phyloP scores from a whole-genome alignment of 176 grass and related monocot species.

The Paspalum notatum region DNA sequence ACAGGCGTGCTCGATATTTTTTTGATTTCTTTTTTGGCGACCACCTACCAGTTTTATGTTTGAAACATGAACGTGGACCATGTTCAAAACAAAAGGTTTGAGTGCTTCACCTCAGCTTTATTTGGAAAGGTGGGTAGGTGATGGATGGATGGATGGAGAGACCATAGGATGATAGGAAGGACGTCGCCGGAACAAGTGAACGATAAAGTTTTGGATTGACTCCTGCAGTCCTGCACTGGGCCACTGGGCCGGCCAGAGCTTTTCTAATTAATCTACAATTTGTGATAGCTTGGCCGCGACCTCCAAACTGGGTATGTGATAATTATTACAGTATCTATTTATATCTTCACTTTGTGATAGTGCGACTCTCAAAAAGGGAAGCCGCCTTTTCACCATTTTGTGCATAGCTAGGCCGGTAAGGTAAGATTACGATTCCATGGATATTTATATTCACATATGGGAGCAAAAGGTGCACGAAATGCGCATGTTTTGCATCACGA shows the following conservation, averaged over 20 bases:
- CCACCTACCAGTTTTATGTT: background rate
- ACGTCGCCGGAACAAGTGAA: background rate
- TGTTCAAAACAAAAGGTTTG: background rate
- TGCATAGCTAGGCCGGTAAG: too few relatives aligned
- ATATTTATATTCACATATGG: too few relatives aligned
- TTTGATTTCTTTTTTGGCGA: background rate
- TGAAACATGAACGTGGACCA: background rate
- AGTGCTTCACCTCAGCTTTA: background rate
- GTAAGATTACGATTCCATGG: too few relatives aligned
- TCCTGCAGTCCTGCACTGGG: background rate
- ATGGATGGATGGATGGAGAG: background rate
- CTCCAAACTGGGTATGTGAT: background rate
- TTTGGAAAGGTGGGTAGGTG: slow-evolving; percentile 8
- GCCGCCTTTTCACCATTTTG: too few relatives aligned
- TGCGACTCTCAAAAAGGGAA: too few relatives aligned
- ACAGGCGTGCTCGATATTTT: background rate
- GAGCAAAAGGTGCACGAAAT: too few relatives aligned
- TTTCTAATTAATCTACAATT: too few relatives aligned
- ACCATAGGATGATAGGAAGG: background rate
- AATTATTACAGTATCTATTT: too few relatives aligned
- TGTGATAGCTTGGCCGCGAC: background rate
- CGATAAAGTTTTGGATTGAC: background rate
- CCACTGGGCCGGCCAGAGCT: background rate
- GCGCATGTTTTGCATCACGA: background rate
- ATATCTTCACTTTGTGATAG: too few relatives aligned